Evolutionary conservation across 306 rosid genomes (phyloP), one percentile per base, ranked within the genome.

Genomic region (Sophora flavescens): DNA sequence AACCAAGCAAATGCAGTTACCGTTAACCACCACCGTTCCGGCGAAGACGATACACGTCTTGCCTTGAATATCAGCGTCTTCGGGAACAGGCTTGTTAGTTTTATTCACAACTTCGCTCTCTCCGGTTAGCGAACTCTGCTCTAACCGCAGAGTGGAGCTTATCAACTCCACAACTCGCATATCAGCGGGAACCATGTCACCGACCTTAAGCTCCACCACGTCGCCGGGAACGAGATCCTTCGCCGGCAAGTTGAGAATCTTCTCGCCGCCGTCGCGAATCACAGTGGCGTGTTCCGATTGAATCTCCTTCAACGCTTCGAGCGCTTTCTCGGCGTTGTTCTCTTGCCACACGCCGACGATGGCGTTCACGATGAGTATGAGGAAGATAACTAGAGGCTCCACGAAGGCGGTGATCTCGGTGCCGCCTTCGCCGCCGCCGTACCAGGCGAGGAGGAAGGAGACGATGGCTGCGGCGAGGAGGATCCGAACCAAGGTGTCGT

Each of bases 341-440:
- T 94, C 98, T 60, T 94, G 98, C 98, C 98, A 94, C 54, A 94
- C 88, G 0, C 98, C 97, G 3, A 94, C 97, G 4, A 84, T 26
- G 0, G 97, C 98, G 39, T 87, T 87, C 51, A 87, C 88, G 9
- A 87, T 87, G 50, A 87, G 47, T 13, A 87, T 87, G 50, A 87
- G 28, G 72, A 87, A 87, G 7, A 87, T 87, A 76, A 87, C 90
- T 58, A 87, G 44, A 2, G 90, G 90, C 88, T 87, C 90, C 64
- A 87, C 90, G 42, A 84, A 87, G 7, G 90, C 88, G 4, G 86
- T 87, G 52, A 87, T 78, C 76, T 81, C 89, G 84, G 57, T 81
- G 8, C 74, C 84, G 32, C 92, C 96, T 42, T 90, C 87, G 0
- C 87, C 90, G 0, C 96, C 98, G 30, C 87, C 98, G 59, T 76